Conservation (phyloP, 2,329 filamentous ascomycete genomes). For the Penicillium brevicompactum region DNA sequence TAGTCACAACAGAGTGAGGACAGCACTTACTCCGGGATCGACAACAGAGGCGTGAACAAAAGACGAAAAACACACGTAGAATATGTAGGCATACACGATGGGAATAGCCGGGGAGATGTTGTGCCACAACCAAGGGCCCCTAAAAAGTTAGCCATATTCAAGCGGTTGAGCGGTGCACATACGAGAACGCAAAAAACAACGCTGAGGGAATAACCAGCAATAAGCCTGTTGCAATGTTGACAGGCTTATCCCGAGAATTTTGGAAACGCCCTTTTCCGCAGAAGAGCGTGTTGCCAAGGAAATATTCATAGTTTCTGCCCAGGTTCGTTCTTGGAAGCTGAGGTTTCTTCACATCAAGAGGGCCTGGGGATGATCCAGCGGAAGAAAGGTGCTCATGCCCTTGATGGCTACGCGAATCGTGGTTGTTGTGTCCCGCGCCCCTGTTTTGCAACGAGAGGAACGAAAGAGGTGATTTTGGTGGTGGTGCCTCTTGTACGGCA, state of each 20-base stretch:
- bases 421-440: constrained; percentile 51
- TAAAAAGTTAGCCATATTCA: background rate
- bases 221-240: constrained; percentile 84
- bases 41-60: constrained; percentile 91
- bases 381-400: constrained; percentile 85
- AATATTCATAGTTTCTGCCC: constrained; percentile 86
- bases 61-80: constrained; percentile 86
- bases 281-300: constrained; percentile 90
- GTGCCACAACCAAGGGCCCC: constrained; percentile 79
- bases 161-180: constrained; percentile 14
- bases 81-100: constrained; percentile 87
- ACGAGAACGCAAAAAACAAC: constrained; percentile 81
- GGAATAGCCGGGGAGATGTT: constrained; percentile 87
- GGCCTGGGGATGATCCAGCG: constrained; percentile 71
- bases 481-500: constrained; percentile 59
- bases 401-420: constrained; percentile 71
- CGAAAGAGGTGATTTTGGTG: constrained; percentile 71
- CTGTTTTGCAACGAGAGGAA: constrained; percentile 66
- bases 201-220: constrained; percentile 76
- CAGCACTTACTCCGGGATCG: constrained; percentile 79
- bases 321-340: constrained; percentile 42
- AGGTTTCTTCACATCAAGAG: constrained; percentile 53
- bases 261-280: constrained; percentile 83
- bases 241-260: constrained; percentile 81
- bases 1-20: no score